Base-by-base conservation (phyloP, 805 yeast genomes). In the Hanseniaspora meyeri region DNA sequence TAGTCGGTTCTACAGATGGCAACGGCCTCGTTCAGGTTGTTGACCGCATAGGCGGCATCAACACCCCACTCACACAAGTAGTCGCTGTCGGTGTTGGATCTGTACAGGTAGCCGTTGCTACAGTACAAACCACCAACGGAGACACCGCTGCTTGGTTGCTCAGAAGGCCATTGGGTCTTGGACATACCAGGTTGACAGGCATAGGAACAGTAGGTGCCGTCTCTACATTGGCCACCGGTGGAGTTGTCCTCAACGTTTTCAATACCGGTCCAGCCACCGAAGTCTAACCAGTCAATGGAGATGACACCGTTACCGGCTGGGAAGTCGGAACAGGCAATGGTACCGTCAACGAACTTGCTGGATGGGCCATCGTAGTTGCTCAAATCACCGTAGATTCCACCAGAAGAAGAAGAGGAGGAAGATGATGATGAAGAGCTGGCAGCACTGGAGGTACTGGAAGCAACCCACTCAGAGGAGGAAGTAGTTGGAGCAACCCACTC, bases 171-270 rank as follows among this genome's bases (percentile, higher is more conserved):
- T 77, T 91, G 98, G 57, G 97, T 88, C 82, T 91, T 91, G 66
- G 97, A 87, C 96, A 88, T 87, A 79, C 97, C 98, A 45, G 96
- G 82, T 76, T 89, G 95, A 77, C 98, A 91, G 59, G 97, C 95
- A 73, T 91, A 91, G 59, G 97, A 91, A 75, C 98, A 91, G 82
- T 87, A 88, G 66, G 80, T 80, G 58, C 97, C 97, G 63, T 90
- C 96, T 60, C 74, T 70, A 77, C 98, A 91, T 49, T 78, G 65
- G 49, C 74, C 70, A 57, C 78, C 75, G 53, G 85, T 77, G 60
- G 87, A 78, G 61, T 87, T 81, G 61, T 77, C 74, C 61, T 78
- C 76, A 57, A 72, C 69, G 66, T 77, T 74, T 42, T 68, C 61
- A 66, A 87, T 76, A 65, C 91, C 88, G 55, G 95, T 77, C 80